Percentiles rank a stretch among this genome's conserved stretches.
Evolutionary conservation across 164 flowering plant genomes (phyloP).

Genomic region (Kingdonia uniflora): DNA sequence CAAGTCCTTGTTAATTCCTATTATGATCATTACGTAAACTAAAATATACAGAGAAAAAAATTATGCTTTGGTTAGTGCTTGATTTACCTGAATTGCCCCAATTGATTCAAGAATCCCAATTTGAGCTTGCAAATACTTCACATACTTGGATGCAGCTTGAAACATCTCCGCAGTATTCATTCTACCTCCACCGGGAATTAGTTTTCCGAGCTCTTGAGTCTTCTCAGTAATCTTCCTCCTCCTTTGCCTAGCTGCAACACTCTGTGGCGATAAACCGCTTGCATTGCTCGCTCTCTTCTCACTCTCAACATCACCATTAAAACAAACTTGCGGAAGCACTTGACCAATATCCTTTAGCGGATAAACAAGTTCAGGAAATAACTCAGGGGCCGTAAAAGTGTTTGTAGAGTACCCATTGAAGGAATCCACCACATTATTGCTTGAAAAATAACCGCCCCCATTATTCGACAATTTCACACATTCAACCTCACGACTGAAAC

Average conservation of each 20-base stretch:
- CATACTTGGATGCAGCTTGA: conserved; percentile 62
- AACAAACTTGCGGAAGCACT: not conserved
- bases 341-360: not conserved
- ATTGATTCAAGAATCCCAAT: conserved; percentile 40
- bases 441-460: too few relatives aligned
- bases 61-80: not conserved
- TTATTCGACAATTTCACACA: too few relatives aligned
- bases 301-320: not conserved
- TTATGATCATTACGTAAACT: not conserved
- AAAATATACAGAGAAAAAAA: not conserved
- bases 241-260: conserved; percentile 76
- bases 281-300: conserved; percentile 2
- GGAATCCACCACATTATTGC: too few relatives aligned
- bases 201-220: conserved; percentile 78
- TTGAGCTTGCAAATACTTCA: conserved; percentile 72
- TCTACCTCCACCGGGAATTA: conserved; percentile 69
- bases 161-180: conserved; percentile 94
- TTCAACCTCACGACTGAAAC: too few relatives aligned
- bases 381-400: too few relatives aligned
- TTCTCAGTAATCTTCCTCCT: conserved; percentile 79
- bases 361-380: too few relatives aligned
- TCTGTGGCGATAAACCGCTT: conserved; percentile 62
- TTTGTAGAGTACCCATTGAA: too few relatives aligned
- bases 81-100: conserved; percentile 10
- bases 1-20: not conserved